Conservation (phyloP, 768 basidiomycete genomes). For the Suillus subaureus region DNA sequence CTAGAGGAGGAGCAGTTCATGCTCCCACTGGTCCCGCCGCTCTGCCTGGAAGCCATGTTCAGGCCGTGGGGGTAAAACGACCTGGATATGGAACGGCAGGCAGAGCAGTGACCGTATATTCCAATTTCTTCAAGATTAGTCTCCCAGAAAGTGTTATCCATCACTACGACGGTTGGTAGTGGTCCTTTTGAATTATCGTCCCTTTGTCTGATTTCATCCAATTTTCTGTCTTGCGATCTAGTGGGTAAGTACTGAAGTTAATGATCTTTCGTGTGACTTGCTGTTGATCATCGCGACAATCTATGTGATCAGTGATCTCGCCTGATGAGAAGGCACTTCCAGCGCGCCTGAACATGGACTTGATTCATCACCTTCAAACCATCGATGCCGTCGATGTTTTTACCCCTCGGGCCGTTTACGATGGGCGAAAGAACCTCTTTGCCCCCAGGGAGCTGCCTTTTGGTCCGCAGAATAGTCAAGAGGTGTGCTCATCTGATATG, state of each 20-base stretch:
- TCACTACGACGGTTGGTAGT: slow-evolving; percentile 74
- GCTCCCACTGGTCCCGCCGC: slow-evolving; percentile 31
- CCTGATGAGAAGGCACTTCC: slow-evolving; percentile 73
- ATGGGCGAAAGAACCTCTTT: slow-evolving; percentile 80
- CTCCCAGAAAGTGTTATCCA: slow-evolving; percentile 67
- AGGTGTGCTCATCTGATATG: slow-evolving; percentile 39
- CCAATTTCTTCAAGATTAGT: slow-evolving; percentile 67
- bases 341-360: slow-evolving; percentile 65
- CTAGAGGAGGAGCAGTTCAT: slow-evolving; percentile 21
- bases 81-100: slow-evolving; percentile 66
- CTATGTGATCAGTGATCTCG: slow-evolving; percentile 49
- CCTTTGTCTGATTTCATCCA: slow-evolving; percentile 25
- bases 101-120: slow-evolving; percentile 38
- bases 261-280: background rate
- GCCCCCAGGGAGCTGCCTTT: slow-evolving; percentile 63
- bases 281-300: slow-evolving; percentile 17
- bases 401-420: slow-evolving; percentile 73
- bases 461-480: slow-evolving; percentile 49
- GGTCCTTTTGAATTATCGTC: background rate
- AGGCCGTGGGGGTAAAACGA: slow-evolving; percentile 68
- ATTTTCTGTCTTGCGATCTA: slow-evolving; percentile 11
- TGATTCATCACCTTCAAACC: slow-evolving; percentile 66
- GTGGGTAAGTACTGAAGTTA: slow-evolving; percentile 21
- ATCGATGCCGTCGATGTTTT: slow-evolving; percentile 63
- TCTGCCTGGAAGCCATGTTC: slow-evolving; percentile 39